Conservation (phyloP, 163 green algal genomes). For the Chlamydomonas reinhardtii region DNA sequence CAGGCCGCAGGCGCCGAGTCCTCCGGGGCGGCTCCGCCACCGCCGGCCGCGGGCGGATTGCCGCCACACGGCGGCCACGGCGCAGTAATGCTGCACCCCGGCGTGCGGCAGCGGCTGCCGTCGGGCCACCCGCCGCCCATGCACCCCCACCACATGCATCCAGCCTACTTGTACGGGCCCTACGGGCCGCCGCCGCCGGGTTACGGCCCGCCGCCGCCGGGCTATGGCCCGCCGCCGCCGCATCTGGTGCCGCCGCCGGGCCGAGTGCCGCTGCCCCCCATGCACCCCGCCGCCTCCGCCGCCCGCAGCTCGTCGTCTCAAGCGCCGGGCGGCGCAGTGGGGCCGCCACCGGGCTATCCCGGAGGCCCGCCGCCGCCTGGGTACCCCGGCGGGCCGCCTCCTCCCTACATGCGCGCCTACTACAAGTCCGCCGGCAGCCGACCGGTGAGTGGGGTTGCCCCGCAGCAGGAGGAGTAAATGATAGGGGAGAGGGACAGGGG, state of each 20-base stretch:
- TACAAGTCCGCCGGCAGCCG: conserved; percentile 25
- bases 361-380: background rate
- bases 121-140: background rate
- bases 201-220: too few species aligned
- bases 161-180: background rate
- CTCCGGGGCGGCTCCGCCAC: too few species aligned
- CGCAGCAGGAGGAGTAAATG: too few species aligned
- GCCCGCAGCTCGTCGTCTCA: too few species aligned
- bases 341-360: background rate
- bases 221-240: background rate
- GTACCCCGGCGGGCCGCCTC: background rate
- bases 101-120: too few species aligned
- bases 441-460: background rate
- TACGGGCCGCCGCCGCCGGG: background rate
- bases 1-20: background rate
- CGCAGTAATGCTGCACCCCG: background rate
- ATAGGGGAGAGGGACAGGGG: too few species aligned
- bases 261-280: background rate
- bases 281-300: background rate
- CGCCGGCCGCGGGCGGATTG: too few species aligned
- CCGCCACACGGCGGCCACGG: background rate
- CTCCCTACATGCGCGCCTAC: conserved; percentile 34
- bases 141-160: background rate
- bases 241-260: background rate
- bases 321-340: background rate